These are phyloP conservation scores for Nannochloropsis oceanica DNA, from an alignment of 108 stramenopile species.

Conservation along the genomic window DNA sequence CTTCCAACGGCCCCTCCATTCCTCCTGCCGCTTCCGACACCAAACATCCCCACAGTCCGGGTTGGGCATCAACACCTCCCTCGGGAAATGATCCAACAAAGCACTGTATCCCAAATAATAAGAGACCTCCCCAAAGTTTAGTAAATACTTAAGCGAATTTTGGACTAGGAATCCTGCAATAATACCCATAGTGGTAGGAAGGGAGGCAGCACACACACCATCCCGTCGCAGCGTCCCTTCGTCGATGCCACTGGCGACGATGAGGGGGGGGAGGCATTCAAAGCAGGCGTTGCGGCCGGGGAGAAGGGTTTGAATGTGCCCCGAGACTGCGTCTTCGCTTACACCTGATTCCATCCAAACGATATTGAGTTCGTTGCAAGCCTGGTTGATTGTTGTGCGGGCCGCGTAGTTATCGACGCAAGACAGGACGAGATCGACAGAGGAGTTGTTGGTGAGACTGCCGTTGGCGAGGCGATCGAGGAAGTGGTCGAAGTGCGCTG, in stretches of 20 bases:
- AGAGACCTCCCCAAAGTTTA: neutral
- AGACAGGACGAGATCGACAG: neutral
- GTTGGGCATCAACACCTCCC: neutral
- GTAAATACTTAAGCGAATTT: constrained; percentile 3
- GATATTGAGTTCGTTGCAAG: constrained; percentile 1
- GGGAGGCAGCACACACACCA: constrained; percentile 9
- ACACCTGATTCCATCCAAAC: constrained; percentile 17
- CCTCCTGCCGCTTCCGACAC: neutral
- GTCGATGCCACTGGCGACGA: neutral
- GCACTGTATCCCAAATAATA: neutral
- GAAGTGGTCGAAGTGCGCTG: constrained; percentile 5
- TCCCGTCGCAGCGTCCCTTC: constrained; percentile 6
- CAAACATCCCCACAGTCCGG: neutral
- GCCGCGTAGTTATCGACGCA: constrained; percentile 20
- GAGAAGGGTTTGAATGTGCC: constrained; percentile 7
- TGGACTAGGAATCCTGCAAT: constrained; percentile 3
- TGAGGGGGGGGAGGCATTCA: constrained; percentile 8
- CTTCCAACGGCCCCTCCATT: neutral
- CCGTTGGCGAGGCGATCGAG: constrained; percentile 1
- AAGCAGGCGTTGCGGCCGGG: constrained; percentile 15
- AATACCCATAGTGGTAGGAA: constrained; percentile 10
- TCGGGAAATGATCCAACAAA: neutral
- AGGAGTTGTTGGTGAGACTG: neutral
- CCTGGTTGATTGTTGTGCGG: constrained; percentile 6
- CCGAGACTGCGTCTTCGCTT: neutral